Percentiles rank a stretch among this genome's conserved stretches.
Conservation (phyloP, 495 filamentous ascomycete genomes). For the Patellaria atrata region DNA sequence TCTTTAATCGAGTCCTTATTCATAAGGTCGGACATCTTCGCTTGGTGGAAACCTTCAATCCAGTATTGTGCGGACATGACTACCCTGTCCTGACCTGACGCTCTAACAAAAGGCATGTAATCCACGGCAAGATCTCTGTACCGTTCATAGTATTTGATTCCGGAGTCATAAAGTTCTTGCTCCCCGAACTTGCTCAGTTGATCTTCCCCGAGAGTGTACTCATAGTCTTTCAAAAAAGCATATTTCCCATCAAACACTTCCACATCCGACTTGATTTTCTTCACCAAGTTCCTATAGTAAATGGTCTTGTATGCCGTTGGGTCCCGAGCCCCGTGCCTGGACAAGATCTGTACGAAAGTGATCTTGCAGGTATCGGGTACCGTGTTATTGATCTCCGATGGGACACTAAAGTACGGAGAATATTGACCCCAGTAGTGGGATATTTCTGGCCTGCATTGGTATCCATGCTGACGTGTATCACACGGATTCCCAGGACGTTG, state of each 20-base stretch:
- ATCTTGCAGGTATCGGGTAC: slow-evolving; percentile 51
- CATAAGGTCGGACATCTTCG: too few species aligned
- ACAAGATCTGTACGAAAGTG: slow-evolving; percentile 65
- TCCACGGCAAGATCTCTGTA: slow-evolving; percentile 44
- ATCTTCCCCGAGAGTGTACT: slow-evolving; percentile 59
- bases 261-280: slow-evolving; percentile 44
- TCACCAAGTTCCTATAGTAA: slow-evolving; percentile 13
- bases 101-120: slow-evolving; percentile 52
- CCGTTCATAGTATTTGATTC: slow-evolving; percentile 54
- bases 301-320: slow-evolving; percentile 49
- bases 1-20: too few species aligned
- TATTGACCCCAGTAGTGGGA: slow-evolving; percentile 78
- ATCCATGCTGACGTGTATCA: slow-evolving; percentile 46
- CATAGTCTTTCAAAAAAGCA: slow-evolving; percentile 51
- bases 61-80: slow-evolving; percentile 59
- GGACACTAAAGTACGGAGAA: slow-evolving; percentile 63
- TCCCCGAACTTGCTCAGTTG: slow-evolving; percentile 60
- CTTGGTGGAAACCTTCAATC: slow-evolving; percentile 51
- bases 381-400: slow-evolving; percentile 41
- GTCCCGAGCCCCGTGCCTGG: slow-evolving; percentile 71
- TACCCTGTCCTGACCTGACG: slow-evolving; percentile 57
- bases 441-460: slow-evolving; percentile 42
- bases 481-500: slow-evolving; percentile 33
- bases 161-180: slow-evolving; percentile 60
- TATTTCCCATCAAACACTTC: slow-evolving; percentile 41